Evolutionary conservation across 805 yeast genomes (phyloP).

Genomic region (Yamadazyma scolyti): DNA sequence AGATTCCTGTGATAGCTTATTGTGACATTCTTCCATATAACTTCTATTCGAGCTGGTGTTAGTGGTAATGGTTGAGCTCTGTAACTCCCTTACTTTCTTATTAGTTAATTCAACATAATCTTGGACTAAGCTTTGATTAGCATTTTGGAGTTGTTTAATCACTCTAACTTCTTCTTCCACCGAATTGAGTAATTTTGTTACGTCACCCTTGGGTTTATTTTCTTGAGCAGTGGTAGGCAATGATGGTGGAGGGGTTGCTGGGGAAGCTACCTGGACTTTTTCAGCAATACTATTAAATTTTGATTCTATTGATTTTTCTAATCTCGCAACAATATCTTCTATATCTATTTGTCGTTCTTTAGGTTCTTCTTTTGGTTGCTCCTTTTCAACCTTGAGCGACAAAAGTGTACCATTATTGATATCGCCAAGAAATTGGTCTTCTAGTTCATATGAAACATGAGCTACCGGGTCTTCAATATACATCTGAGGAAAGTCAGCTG

Average conservation of each 20-base stretch:
- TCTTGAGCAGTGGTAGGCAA: neutral
- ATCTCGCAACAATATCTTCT: conserved; percentile 4
- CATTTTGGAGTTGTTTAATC: conserved; percentile 52
- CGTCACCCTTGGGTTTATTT: neutral
- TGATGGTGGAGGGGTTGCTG: neutral
- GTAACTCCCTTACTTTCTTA: conserved; percentile 48
- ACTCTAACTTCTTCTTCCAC: conserved; percentile 55
- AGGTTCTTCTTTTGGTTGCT: conserved; percentile 1
- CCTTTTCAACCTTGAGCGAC: too few species aligned
- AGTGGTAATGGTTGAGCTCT: conserved; percentile 39
- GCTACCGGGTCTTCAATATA: conserved; percentile 61
- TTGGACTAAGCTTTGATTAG: conserved; percentile 41
- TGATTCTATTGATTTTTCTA: too few species aligned
- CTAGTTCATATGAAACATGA: conserved; percentile 74
- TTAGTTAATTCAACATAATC: conserved; percentile 41
- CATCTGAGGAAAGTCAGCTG: conserved; percentile 71
- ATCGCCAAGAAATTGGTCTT: conserved; percentile 53
- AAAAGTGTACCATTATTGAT: conserved; percentile 58
- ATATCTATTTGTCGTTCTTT: conserved; percentile 6
- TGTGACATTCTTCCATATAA: conserved; percentile 76
- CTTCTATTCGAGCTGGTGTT: conserved; percentile 38
- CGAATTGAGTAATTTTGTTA: conserved; percentile 2
- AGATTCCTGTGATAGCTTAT: conserved; percentile 69
- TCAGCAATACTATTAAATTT: too few species aligned
- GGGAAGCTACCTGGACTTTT: too few species aligned